Evolutionary conservation across 2,329 filamentous ascomycete species (phyloP), one percentile per base, ranked within the genome.

Genomic region (Curvularia eragrostidis): DNA sequence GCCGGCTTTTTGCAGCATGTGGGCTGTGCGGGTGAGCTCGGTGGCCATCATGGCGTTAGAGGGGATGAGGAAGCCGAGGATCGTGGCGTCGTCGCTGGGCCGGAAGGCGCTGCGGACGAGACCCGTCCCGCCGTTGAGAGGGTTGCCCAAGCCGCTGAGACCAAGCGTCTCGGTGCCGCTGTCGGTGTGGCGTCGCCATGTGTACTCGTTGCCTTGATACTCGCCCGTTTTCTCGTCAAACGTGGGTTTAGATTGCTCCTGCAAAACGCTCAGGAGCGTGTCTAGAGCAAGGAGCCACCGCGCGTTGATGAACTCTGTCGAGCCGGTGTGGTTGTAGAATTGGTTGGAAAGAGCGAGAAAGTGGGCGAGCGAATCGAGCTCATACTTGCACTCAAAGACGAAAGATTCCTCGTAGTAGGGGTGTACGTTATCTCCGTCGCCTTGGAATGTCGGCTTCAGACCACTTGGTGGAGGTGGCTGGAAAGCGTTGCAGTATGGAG

Each of bases 321-420:
- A 94, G 2, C 84, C 84, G 0, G 92, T 96, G 71, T 91, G 85
- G 38, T 90, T 86, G 78, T 95, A 84, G 78, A 96, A 98, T 67
- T 97, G 88, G 69, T 97, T 97, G 18, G 84, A 86, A 2, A 99
- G 80, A 0, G 90, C 87, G 5, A 99, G 84, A 75, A 99, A 99
- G 72, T 96, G 89, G 0, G 93, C 95, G 0, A 99, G 83, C 8
- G 93, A 97, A 78, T 99, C 95, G 21, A 99, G 87, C 80, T 99
- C 95, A 78, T 98, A 99, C 79, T 99, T 99, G 85, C 95, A 99
- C 78, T 99, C 95, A 65, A 97, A 99, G 3, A 99, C 95, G 48
- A 88, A 85, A 0, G 83, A 86, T 0, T 89, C 89, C 71, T 98
- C 93, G 73, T 96, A 98, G 0, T 83, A 82, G 0, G 95, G 95